Evolutionary conservation across 2,329 filamentous ascomycete species (phyloP).

Genomic region (Alternaria viburni): DNA sequence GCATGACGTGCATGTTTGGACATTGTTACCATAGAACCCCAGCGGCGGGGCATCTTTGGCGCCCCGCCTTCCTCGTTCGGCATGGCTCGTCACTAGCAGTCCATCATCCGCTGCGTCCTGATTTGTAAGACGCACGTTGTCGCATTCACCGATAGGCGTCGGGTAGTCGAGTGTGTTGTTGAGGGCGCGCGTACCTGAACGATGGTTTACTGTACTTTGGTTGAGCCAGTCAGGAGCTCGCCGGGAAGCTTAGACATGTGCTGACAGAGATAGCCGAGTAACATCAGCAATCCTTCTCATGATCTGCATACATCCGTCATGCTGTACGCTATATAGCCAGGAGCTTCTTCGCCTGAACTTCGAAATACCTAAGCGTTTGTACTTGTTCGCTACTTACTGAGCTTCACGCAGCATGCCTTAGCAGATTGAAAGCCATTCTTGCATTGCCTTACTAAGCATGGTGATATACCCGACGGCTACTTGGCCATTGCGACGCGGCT

Average conservation of each 20-base stretch:
- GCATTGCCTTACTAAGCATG: conserved; percentile 7
- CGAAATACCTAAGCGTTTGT: not conserved
- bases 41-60: conserved; percentile 17
- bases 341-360: not conserved
- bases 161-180: not conserved
- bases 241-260: conserved; percentile 4
- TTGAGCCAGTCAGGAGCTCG: not conserved
- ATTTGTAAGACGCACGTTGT: conserved; percentile 30
- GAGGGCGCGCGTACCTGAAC: not conserved
- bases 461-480: not conserved
- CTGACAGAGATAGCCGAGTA: conserved; percentile 10
- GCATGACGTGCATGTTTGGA: conserved; percentile 24
- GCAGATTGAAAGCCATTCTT: not conserved
- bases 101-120: conserved; percentile 4
- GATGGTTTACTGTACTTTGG: not conserved
- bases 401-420: not conserved
- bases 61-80: conserved; percentile 24
- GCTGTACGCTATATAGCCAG: not conserved
- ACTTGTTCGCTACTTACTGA: not conserved
- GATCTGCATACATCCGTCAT: not conserved
- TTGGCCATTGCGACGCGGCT: not conserved
- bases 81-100: conserved; percentile 4
- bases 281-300: not conserved
- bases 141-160: not conserved
- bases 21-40: conserved; percentile 4